These are phyloP conservation scores for Phytopythium boreale DNA, from an alignment of 352 stramenopile genomes.

Conservation along the genomic window DNA sequence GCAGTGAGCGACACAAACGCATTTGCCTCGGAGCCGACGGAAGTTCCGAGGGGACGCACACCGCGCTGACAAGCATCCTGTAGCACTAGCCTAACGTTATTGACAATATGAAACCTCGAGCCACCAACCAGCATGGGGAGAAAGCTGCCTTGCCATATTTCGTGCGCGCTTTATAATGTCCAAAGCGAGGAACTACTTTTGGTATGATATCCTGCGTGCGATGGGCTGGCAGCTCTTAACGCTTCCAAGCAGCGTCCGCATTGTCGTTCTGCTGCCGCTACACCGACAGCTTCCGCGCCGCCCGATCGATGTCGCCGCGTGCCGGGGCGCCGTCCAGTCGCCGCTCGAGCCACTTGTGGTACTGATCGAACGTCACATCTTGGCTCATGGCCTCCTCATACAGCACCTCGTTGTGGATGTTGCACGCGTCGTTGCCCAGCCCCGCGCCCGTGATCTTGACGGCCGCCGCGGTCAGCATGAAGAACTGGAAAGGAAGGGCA, in stretches of 20 bases:
- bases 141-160: not conserved
- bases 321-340: conserved; percentile 25
- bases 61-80: not conserved
- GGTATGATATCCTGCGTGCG: not conserved
- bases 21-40: not conserved
- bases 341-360: conserved; percentile 44
- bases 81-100: conserved; percentile 1
- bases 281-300: not conserved
- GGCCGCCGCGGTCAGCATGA: conserved; percentile 51
- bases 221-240: not conserved
- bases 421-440: conserved; percentile 52
- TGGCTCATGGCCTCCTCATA: conserved; percentile 46
- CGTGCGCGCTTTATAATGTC: not conserved
- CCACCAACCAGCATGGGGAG: too few species aligned
- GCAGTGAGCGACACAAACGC: not conserved
- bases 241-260: not conserved
- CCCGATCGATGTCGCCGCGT: not conserved
- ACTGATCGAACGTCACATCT: conserved; percentile 55
- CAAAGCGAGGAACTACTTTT: too few species aligned
- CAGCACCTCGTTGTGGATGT: conserved; percentile 57
- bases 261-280: not conserved
- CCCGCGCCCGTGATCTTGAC: conserved; percentile 53
- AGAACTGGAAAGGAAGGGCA: conserved; percentile 30
- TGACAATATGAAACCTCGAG: not conserved
- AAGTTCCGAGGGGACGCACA: not conserved